phyloP scores from a whole-genome alignment of 228 moss, liverwort and hornwort species.

The Sphagnum magellanicum region DNA sequence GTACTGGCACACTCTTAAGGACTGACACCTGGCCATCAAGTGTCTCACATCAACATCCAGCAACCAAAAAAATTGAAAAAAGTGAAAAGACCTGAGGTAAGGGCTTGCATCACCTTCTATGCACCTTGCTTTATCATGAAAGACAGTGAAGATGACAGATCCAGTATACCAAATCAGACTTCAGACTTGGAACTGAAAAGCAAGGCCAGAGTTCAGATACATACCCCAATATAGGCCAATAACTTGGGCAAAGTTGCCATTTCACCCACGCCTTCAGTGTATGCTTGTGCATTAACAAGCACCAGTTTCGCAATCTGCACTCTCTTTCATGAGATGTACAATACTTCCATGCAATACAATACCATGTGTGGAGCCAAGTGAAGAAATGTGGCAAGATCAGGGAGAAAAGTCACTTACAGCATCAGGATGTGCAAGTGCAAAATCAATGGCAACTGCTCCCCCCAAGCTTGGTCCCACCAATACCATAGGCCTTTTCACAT shows the following conservation, averaged over 20 bases:
- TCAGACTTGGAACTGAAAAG: background rate
- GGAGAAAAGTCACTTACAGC: conserved; percentile 46
- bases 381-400: conserved; percentile 1
- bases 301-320: conserved; percentile 86
- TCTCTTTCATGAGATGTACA: background rate
- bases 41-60: conserved; percentile 6
- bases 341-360: background rate
- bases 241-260: conserved; percentile 77
- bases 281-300: conserved; percentile 85
- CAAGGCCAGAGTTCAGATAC: background rate
- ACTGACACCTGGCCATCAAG: conserved; percentile 57
- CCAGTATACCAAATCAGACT: background rate
- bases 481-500: conserved; percentile 79
- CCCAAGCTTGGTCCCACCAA: conserved; percentile 94
- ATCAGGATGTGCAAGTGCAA: conserved; percentile 79
- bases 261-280: conserved; percentile 80
- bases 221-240: conserved; percentile 85
- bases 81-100: too few relatives aligned
- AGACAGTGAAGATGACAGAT: too few relatives aligned
- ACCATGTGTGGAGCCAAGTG: background rate
- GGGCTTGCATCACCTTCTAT: too few relatives aligned
- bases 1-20: conserved; percentile 78
- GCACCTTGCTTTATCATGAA: too few relatives aligned
- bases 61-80: too few relatives aligned
- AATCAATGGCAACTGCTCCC: conserved; percentile 89